Evolutionary conservation across 2,329 filamentous ascomycete species (phyloP).

Genomic region (Colletotrichum horii): DNA sequence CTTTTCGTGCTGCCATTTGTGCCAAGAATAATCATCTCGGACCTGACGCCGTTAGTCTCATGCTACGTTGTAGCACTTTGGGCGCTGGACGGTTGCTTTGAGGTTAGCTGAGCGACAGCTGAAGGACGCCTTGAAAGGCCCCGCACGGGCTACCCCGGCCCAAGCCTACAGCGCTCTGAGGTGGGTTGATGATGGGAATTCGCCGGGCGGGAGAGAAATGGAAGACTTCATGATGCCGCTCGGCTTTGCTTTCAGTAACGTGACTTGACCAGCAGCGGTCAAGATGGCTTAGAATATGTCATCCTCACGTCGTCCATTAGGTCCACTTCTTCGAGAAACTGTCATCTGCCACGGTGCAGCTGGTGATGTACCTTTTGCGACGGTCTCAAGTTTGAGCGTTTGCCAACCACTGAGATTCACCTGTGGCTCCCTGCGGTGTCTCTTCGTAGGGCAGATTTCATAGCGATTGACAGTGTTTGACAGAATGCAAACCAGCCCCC

Average conservation of each 20-base stretch:
- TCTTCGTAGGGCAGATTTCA: background rate
- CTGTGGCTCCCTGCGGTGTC: background rate
- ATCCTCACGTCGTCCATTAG: background rate
- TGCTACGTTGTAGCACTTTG: constrained; percentile 18
- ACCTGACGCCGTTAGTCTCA: background rate
- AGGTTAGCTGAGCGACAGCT: background rate
- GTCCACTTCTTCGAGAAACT: background rate
- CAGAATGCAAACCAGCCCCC: background rate
- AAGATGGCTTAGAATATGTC: background rate
- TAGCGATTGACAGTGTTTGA: background rate
- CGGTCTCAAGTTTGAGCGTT: background rate
- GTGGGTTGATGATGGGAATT: background rate
- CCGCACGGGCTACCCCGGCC: background rate
- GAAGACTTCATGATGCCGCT: background rate
- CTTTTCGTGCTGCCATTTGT: background rate
- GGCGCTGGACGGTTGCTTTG: background rate
- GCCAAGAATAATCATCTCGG: constrained; percentile 5
- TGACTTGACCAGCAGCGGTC: background rate
- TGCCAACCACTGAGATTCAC: background rate
- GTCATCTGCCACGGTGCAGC: background rate
- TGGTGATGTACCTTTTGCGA: background rate
- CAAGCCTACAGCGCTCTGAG: background rate
- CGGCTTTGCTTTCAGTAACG: background rate
- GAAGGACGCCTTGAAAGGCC: constrained; percentile 1
- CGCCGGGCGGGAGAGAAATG: background rate